A percentile compares a stretch with the other conserved stretches of the same genome.
phyloP scores from a whole-genome alignment of 2,329 filamentous ascomycete genomes.

The Emergomyces africanus region DNA sequence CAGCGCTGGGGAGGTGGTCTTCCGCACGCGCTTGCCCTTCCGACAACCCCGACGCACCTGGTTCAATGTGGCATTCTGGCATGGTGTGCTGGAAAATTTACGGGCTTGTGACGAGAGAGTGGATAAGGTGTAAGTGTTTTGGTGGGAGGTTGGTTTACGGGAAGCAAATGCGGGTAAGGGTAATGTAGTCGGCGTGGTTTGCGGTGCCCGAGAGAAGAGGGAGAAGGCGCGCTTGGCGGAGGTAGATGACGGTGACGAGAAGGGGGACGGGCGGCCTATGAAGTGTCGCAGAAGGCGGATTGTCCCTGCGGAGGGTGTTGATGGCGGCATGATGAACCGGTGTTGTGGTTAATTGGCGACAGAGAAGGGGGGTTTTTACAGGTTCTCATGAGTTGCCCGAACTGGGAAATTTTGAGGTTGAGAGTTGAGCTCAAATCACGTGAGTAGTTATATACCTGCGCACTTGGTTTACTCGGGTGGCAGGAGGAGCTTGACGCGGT shows the following conservation, averaged over 20 bases:
- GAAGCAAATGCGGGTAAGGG: neutral
- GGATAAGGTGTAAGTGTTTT: slow-evolving; percentile 1
- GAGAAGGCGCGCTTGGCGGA: slow-evolving; percentile 18
- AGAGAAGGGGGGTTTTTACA: slow-evolving; percentile 1
- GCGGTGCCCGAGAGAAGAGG: slow-evolving; percentile 13
- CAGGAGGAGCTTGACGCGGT: slow-evolving; percentile 28
- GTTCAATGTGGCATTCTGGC: slow-evolving; percentile 53
- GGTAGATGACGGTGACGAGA: slow-evolving; percentile 12
- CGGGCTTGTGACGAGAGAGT: slow-evolving; percentile 14
- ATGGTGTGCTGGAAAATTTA: slow-evolving; percentile 46
- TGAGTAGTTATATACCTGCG: slow-evolving; percentile 15
- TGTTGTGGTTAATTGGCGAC: slow-evolving; percentile 1
- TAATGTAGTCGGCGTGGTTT: slow-evolving; percentile 7
- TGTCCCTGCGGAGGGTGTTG: slow-evolving; percentile 23
- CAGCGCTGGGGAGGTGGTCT: slow-evolving; percentile 78
- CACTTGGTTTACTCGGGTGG: slow-evolving; percentile 13
- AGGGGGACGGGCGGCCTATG: slow-evolving; percentile 13
- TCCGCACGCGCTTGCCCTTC: slow-evolving; percentile 64
- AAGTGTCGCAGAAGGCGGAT: slow-evolving; percentile 24
- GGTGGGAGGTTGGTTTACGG: neutral
- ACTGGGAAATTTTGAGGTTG: slow-evolving; percentile 4
- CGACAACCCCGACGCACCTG: slow-evolving; percentile 68
- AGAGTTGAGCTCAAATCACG: slow-evolving; percentile 11
- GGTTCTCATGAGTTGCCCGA: neutral
- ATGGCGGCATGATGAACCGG: slow-evolving; percentile 10